Conservation (phyloP, 106 monocot species). For the Triglochin maritima region DNA sequence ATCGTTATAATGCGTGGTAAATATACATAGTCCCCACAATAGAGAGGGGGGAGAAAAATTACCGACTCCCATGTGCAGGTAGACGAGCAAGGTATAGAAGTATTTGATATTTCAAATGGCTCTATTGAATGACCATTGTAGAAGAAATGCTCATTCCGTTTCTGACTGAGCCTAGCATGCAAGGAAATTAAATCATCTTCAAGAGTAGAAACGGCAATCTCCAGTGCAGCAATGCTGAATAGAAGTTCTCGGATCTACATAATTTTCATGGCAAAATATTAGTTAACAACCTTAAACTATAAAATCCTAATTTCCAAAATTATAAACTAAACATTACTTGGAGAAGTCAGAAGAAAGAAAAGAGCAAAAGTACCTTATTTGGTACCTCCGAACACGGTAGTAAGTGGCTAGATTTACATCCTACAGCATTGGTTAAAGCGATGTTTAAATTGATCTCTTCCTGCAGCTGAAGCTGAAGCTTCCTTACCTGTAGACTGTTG, state of each 20-base stretch:
- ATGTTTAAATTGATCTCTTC: constrained; percentile 10
- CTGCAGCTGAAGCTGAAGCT: constrained; percentile 9
- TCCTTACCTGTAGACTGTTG: constrained; percentile 16
- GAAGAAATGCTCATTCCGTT: constrained; percentile 3
- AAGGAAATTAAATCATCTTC: neutral
- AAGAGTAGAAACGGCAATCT: neutral
- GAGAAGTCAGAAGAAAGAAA: no score
- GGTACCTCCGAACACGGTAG: neutral
- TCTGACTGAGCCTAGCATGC: neutral
- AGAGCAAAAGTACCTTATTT: neutral
- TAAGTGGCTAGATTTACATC: neutral
- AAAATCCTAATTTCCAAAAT: no score
- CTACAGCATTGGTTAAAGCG: constrained; percentile 1
- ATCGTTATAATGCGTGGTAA: no score
- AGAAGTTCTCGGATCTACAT: neutral
- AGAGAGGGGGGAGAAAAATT: no score
- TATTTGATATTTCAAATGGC: neutral
- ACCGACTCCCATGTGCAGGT: no score
- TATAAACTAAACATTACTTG: no score
- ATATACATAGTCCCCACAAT: no score
- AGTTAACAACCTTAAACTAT: neutral
- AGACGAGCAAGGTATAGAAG: no score
- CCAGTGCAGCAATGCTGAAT: no score
- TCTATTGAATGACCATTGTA: neutral
- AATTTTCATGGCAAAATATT: neutral